A percentile compares a stretch with the other conserved stretches of the same genome.
Conservation (phyloP, 192 early-diverging fungal genomes). For the Powellomyces hirtus region DNA sequence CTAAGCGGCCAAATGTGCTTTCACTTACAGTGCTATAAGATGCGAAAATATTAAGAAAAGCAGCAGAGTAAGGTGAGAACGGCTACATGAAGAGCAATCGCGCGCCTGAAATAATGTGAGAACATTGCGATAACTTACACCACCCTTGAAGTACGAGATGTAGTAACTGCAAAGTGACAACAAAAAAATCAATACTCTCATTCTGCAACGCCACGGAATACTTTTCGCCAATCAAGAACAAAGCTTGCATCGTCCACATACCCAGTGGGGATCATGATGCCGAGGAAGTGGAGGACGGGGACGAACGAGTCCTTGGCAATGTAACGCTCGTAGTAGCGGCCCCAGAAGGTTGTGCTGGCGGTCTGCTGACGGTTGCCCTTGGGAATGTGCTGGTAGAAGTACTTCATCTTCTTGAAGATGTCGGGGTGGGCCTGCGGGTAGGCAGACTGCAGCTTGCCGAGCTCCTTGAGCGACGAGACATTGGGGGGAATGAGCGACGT, state of each 20-base stretch:
- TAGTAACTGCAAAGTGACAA: conserved; percentile 31
- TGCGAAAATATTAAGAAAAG: conserved; percentile 26
- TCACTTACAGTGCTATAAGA: conserved; percentile 29
- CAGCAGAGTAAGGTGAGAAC: neutral
- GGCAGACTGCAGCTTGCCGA: conserved; percentile 43
- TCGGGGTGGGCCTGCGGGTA: conserved; percentile 55
- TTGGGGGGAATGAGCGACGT: conserved; percentile 47
- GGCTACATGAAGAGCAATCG: neutral
- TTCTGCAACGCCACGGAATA: too few relatives aligned
- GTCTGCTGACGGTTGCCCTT: conserved; percentile 42
- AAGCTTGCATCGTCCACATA: neutral
- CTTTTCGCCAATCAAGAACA: too few relatives aligned
- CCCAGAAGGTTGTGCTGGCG: conserved; percentile 34
- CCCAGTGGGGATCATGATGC: conserved; percentile 44
- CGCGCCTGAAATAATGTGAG: neutral
- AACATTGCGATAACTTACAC: conserved; percentile 23
- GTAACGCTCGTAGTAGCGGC: conserved; percentile 47
- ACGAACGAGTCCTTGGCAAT: conserved; percentile 43
- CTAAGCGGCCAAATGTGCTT: too few relatives aligned
- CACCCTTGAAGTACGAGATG: conserved; percentile 49
- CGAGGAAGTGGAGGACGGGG: conserved; percentile 54
- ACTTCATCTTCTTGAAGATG: conserved; percentile 49
- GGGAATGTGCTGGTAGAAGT: conserved; percentile 47
- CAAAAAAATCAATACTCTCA: too few relatives aligned
- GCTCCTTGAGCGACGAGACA: conserved; percentile 46